Evolutionary conservation across 495 filamentous ascomycete genomes (phyloP).

Genomic region (Pseudoneurospora amorphoporcata): DNA sequence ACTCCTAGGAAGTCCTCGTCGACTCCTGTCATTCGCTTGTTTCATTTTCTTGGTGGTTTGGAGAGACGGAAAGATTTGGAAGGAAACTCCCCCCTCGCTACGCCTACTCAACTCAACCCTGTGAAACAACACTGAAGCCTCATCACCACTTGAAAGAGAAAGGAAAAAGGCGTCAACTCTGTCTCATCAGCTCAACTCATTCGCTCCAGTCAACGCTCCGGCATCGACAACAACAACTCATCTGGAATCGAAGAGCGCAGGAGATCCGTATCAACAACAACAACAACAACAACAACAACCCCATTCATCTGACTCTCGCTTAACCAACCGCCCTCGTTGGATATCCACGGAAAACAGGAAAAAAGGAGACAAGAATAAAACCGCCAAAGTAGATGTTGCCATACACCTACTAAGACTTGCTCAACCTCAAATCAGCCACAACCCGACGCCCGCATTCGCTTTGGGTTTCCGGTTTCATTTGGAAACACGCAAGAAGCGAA

Average conservation of each 20-base stretch:
- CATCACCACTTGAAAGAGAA: background rate
- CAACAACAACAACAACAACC: background rate
- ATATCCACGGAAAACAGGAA: background rate
- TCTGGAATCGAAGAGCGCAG: background rate
- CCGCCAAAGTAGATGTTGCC: slow-evolving; percentile 10
- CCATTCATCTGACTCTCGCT: background rate
- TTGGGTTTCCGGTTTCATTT: slow-evolving; percentile 3
- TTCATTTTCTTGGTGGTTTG: slow-evolving; percentile 32
- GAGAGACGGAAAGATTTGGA: slow-evolving; percentile 18
- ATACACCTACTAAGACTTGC: slow-evolving; percentile 8
- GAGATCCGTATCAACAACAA: background rate
- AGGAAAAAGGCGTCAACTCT: background rate
- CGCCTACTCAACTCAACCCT: slow-evolving; percentile 8
- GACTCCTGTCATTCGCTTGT: slow-evolving; percentile 55
- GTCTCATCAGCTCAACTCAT: background rate
- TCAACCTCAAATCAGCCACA: background rate
- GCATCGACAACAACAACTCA: background rate
- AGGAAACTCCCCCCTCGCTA: slow-evolving; percentile 1
- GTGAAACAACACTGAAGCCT: background rate
- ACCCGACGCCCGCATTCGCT: slow-evolving; percentile 7
- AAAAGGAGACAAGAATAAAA: background rate
- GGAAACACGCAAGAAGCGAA: slow-evolving; percentile 3
- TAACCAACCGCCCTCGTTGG: slow-evolving; percentile 3
- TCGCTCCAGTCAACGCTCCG: background rate
- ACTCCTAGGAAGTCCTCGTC: slow-evolving; percentile 49